phyloP scores from a whole-genome alignment of 2,329 filamentous ascomycete genomes.

The Calycina herbarum region DNA sequence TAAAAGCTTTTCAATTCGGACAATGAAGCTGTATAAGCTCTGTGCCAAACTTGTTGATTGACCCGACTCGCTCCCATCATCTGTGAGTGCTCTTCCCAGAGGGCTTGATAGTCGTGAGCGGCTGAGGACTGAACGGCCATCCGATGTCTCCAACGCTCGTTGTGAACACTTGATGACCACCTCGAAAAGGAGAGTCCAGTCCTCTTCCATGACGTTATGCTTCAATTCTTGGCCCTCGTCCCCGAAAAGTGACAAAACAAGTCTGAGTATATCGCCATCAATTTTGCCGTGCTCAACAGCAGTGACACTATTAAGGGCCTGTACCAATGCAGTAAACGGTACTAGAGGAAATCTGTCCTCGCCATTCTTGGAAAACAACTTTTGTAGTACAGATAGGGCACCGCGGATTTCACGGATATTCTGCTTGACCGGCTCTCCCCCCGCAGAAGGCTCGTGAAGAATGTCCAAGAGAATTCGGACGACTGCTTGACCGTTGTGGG shows the following conservation, averaged over 20 bases:
- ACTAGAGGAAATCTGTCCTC: constrained; percentile 61
- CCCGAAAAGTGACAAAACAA: constrained; percentile 56
- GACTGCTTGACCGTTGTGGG: constrained; percentile 70
- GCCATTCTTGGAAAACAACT: constrained; percentile 59
- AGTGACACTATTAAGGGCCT: constrained; percentile 55
- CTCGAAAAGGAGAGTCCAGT: constrained; percentile 62
- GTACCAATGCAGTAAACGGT: constrained; percentile 58
- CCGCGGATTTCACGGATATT: constrained; percentile 59
- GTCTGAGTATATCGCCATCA: constrained; percentile 35
- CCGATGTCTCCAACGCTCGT: constrained; percentile 32
- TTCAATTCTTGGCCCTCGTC: constrained; percentile 54
- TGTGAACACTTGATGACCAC: constrained; percentile 56
- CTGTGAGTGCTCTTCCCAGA: constrained; percentile 26
- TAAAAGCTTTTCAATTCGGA: constrained; percentile 35
- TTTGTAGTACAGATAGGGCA: constrained; percentile 61
- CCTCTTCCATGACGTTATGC: constrained; percentile 60
- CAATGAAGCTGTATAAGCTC: constrained; percentile 34
- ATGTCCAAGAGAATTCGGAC: constrained; percentile 66
- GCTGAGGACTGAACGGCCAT: constrained; percentile 29
- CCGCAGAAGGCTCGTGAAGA: constrained; percentile 49
- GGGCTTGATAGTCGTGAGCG: constrained; percentile 22
- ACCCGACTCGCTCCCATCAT: constrained; percentile 26
- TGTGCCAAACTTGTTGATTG: constrained; percentile 31
- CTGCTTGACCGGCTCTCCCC: constrained; percentile 51
- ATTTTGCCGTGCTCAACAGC: constrained; percentile 34